Evolutionary conservation across 2,329 filamentous ascomycete genomes (phyloP).

Genomic region (Cytospora paraplurivora): DNA sequence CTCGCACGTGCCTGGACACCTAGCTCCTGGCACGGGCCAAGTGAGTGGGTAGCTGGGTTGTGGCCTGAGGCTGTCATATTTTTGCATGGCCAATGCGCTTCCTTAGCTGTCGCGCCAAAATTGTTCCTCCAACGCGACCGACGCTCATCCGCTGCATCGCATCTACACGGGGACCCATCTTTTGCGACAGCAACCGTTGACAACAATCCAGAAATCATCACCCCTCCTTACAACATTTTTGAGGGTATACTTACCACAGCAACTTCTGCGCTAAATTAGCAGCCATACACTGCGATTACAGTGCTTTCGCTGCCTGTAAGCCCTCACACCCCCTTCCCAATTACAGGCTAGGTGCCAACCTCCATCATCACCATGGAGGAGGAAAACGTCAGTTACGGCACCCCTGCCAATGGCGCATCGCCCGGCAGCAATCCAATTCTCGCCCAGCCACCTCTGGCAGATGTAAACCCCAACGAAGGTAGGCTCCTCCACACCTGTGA

Average conservation of each 20-base stretch:
- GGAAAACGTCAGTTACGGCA: constrained; percentile 57
- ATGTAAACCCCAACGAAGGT: constrained; percentile 52
- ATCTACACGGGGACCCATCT: constrained; percentile 26
- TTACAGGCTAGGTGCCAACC: constrained; percentile 29
- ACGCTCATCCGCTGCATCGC: constrained; percentile 18
- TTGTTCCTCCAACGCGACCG: constrained; percentile 29
- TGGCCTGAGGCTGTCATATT: constrained; percentile 26
- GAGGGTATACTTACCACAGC: neutral
- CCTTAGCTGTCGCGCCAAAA: constrained; percentile 21
- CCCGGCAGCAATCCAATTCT: constrained; percentile 59
- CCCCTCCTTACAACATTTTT: constrained; percentile 10
- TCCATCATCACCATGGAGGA: constrained; percentile 57
- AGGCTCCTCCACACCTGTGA: constrained; percentile 29
- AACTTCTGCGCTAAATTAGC: constrained; percentile 3
- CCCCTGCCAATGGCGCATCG: constrained; percentile 57
- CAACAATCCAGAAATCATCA: constrained; percentile 15
- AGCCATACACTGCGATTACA: constrained; percentile 26
- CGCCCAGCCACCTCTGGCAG: constrained; percentile 55
- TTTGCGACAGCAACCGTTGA: constrained; percentile 25
- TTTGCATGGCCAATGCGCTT: constrained; percentile 16
- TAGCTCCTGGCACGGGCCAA: neutral
- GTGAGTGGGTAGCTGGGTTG: neutral
- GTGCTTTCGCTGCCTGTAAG: constrained; percentile 5
- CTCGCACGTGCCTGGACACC: neutral
- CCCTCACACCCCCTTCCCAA: constrained; percentile 1